A percentile compares a stretch with the other conserved stretches of the same genome.
Evolutionary conservation across 164 flowering plant species (phyloP).

Genomic region (Nelumbo lutea): DNA sequence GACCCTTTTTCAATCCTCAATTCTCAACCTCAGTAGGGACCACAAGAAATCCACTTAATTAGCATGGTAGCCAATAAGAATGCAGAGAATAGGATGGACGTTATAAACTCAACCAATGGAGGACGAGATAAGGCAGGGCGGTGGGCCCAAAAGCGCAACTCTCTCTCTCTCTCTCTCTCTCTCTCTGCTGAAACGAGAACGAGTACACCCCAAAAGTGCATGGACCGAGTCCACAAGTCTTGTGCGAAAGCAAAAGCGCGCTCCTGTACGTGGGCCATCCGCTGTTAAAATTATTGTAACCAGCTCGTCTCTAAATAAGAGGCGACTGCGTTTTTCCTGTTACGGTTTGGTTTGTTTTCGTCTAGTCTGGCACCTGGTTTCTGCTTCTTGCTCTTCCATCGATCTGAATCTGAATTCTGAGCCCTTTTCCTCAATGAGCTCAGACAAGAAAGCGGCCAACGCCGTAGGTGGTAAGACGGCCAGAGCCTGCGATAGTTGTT

Average conservation of each 20-base stretch:
- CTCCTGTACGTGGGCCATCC: slow-evolving; percentile 15
- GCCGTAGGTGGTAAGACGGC: slow-evolving; percentile 75
- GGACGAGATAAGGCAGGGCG: slow-evolving; percentile 50
- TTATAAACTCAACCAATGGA: slow-evolving; percentile 39
- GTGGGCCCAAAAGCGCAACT: slow-evolving; percentile 45
- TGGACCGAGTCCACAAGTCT: not conserved
- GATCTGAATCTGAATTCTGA: not conserved
- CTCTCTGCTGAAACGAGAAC: slow-evolving; percentile 2
- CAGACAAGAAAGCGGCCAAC: slow-evolving; percentile 40
- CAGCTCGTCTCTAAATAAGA: slow-evolving; percentile 5
- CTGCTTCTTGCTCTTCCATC: not conserved
- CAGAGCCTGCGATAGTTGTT: slow-evolving; percentile 72
- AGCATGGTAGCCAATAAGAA: slow-evolving; percentile 40
- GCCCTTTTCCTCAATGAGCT: slow-evolving; percentile 18
- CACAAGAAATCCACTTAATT: slow-evolving; percentile 40
- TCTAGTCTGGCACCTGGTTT: not conserved
- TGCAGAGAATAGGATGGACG: slow-evolving; percentile 30
- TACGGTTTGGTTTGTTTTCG: not conserved
- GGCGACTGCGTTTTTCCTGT: not conserved
- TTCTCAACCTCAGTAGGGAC: slow-evolving; percentile 20
- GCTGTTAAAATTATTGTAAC: slow-evolving; percentile 9
- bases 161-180: slow-evolving; percentile 10
- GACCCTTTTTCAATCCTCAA: too few species aligned
- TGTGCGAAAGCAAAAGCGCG: slow-evolving; percentile 25
- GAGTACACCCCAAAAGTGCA: slow-evolving; percentile 21